These are phyloP conservation scores for Rhizoclosmatium globosum DNA, from an alignment of 192 early-diverging fungal species.

Conservation along the genomic window DNA sequence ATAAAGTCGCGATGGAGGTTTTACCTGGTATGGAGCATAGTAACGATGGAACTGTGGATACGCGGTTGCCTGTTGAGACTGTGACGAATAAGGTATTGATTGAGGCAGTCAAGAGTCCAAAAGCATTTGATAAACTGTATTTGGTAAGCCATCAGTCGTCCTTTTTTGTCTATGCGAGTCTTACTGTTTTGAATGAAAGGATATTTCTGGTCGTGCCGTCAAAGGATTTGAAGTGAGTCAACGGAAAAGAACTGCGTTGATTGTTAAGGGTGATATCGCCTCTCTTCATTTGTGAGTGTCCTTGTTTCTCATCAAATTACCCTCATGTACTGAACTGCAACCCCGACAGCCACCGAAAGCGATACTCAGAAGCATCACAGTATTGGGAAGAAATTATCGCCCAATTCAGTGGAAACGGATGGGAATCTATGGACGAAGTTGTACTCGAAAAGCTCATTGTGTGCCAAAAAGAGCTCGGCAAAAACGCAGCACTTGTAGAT, in stretches of 20 bases:
- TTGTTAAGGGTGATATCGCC: constrained; percentile 80
- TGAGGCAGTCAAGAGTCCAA: constrained; percentile 61
- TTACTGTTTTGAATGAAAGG: constrained; percentile 43
- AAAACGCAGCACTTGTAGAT: background rate
- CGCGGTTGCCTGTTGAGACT: constrained; percentile 35
- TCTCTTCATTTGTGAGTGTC: constrained; percentile 76
- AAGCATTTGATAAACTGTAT: constrained; percentile 79
- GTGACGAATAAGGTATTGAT: constrained; percentile 75
- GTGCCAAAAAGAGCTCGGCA: constrained; percentile 63
- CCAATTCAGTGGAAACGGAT: constrained; percentile 64
- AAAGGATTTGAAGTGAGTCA: constrained; percentile 74
- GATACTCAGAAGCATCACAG: constrained; percentile 70
- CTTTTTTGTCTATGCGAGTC: background rate
- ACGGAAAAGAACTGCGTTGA: constrained; percentile 65
- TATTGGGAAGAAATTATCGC: constrained; percentile 68
- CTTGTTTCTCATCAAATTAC: background rate
- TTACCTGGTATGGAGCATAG: constrained; percentile 1
- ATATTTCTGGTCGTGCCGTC: constrained; percentile 69
- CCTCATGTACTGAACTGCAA: background rate
- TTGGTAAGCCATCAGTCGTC: constrained; percentile 56
- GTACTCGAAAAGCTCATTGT: constrained; percentile 72
- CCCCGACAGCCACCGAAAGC: constrained; percentile 58
- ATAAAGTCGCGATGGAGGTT: constrained; percentile 23
- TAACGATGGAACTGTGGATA: constrained; percentile 20
- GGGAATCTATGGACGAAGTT: constrained; percentile 72